A percentile compares a stretch with the other conserved stretches of the same genome.
These are phyloP conservation scores for Chlamydomonas sp. DNA, from an alignment of 139 green algal species.

Conservation along the genomic window DNA sequence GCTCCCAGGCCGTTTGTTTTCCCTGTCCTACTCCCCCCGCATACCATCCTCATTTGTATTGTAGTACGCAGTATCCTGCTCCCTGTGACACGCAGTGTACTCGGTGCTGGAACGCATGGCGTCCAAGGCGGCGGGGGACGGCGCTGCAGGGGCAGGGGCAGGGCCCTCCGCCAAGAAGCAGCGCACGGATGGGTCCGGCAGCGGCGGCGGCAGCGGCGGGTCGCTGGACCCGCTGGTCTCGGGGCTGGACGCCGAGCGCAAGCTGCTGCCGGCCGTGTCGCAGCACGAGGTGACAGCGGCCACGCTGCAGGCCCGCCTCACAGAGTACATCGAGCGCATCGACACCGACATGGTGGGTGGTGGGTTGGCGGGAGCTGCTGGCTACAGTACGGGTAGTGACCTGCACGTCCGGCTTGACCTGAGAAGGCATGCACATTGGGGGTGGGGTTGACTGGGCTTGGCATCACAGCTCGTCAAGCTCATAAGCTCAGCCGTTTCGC, in stretches of 20 bases:
- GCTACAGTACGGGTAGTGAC: too few species aligned
- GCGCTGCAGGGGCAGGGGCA: not conserved
- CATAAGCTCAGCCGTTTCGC: too few species aligned
- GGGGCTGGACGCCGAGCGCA: constrained; percentile 12
- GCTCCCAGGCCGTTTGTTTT: too few species aligned
- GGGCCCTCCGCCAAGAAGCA: not conserved
- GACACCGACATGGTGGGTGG: constrained; percentile 86
- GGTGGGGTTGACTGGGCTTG: too few species aligned
- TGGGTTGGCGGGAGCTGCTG: not conserved
- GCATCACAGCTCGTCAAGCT: too few species aligned
- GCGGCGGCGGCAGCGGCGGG: constrained; percentile 38
- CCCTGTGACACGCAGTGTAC: not conserved
- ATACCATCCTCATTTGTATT: too few species aligned
- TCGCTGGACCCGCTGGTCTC: constrained; percentile 18
- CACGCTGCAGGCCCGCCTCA: constrained; percentile 72
- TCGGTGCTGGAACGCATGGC: constrained; percentile 62
- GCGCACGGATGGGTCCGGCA: constrained; percentile 31
- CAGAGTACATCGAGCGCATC: constrained; percentile 91
- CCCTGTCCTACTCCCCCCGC: too few species aligned
- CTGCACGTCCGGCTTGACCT: too few species aligned
- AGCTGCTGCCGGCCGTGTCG: constrained; percentile 67
- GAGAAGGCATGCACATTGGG: too few species aligned
- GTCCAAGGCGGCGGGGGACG: constrained; percentile 1
- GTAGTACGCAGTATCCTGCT: too few species aligned
- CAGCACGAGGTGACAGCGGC: constrained; percentile 46